These are phyloP conservation scores for Monosporascus sp. DNA, from an alignment of 2,329 filamentous ascomycete genomes.

Conservation along the genomic window DNA sequence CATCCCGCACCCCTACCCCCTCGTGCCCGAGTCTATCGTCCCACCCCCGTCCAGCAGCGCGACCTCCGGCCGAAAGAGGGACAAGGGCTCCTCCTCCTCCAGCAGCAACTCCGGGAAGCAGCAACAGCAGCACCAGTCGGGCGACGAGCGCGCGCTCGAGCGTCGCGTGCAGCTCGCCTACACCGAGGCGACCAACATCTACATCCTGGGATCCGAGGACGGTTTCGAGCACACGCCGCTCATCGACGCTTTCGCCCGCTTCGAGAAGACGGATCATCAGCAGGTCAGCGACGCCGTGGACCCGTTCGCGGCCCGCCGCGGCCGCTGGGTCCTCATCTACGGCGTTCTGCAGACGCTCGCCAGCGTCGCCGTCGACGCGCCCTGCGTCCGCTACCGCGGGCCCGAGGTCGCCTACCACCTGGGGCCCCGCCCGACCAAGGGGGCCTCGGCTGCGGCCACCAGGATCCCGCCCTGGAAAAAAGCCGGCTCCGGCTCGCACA, in stretches of 20 bases:
- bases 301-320: constrained; percentile 50
- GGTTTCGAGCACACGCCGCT: constrained; percentile 45
- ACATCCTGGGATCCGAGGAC: constrained; percentile 44
- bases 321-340: constrained; percentile 58
- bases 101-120: background rate
- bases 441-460: constrained; percentile 21
- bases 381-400: constrained; percentile 45
- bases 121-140: constrained; percentile 1
- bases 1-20: constrained; percentile 61
- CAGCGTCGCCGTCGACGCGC: constrained; percentile 53
- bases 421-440: constrained; percentile 43
- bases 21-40: constrained; percentile 53
- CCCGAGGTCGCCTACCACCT: constrained; percentile 51
- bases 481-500: constrained; percentile 20
- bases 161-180: constrained; percentile 52
- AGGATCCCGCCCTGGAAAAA: constrained; percentile 50
- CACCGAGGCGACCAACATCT: constrained; percentile 55
- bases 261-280: constrained; percentile 47
- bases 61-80: constrained; percentile 21
- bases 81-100: constrained; percentile 10
- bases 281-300: constrained; percentile 40
- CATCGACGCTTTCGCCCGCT: constrained; percentile 49
- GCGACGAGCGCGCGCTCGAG: constrained; percentile 31
- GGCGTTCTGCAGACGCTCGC: constrained; percentile 56
- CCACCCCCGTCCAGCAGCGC: constrained; percentile 19